Evolutionary conservation across 768 basidiomycete species (phyloP), one percentile per base, ranked within the genome.

Genomic region (Lentinula boryana): DNA sequence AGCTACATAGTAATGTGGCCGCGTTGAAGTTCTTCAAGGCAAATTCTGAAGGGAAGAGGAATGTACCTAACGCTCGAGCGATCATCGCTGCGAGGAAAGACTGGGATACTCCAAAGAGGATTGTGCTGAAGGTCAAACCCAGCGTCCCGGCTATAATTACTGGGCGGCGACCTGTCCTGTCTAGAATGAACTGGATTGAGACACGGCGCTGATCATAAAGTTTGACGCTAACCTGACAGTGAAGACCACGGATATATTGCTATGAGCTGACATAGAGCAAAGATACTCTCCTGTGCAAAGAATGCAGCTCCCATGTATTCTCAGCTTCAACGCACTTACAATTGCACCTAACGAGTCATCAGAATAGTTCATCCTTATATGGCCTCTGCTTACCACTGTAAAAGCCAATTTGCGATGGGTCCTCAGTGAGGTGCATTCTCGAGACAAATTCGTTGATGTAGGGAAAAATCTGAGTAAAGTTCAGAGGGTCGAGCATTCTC

Each of bases 361-460:
- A 27, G 27, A 27, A 27, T 27, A 27, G 27, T 27, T 27, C 27
- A 4, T 3, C 27, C 27, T 27, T 27, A 27, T 51, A n/a, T 51
- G 83, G 57, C 66, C 85, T 85, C 61, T 86, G 82, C 43, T 87
- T 66, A 13, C 87, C 88, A 63, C 86, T 87, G 69, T 88, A 88
- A 60, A 87, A 84, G 1, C 86, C 88, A 15, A 87, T 78, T 65
- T 79, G 76, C 7, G 83, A 82, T 4, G 79, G 78, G 64, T 87
- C 80, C 43, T 83, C 71, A 10, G 85, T 84, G 55, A 87, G 70
- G 64, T 81, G 75, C 3, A 88, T 75, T 50, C 77, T 75, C 27
- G 72, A 75, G 64, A 89, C 80, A 71, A 87, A 85, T 68, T 88
- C 78, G 60, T 89, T 88, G 62, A 89, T 80, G 64, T 87, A 89